These are phyloP conservation scores for Talaromyces pinophilus DNA, from an alignment of 2,329 filamentous ascomycete genomes.

Conservation along the genomic window DNA sequence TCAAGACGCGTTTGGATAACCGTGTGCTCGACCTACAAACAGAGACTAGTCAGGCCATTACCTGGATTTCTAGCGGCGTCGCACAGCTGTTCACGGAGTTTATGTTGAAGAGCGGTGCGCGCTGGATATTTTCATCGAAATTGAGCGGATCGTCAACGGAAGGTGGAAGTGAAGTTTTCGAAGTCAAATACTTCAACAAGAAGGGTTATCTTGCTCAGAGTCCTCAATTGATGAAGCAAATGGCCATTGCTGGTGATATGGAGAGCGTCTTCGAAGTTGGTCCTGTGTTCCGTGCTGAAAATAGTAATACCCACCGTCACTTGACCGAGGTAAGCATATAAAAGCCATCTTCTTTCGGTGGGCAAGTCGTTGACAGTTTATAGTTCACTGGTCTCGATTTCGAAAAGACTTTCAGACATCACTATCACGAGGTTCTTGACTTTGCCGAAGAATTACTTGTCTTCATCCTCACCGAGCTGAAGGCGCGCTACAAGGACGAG, in stretches of 20 bases:
- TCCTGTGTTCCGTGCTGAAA: conserved; percentile 67
- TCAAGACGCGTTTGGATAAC: conserved; percentile 87
- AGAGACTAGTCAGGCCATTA: conserved; percentile 86
- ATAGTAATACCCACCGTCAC: conserved; percentile 67
- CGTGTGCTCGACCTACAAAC: conserved; percentile 89
- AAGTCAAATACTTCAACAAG: conserved; percentile 83
- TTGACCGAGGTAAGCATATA: conserved; percentile 56
- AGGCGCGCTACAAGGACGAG: conserved; percentile 47
- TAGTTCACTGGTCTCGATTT: conserved; percentile 56
- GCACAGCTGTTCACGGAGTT: conserved; percentile 75
- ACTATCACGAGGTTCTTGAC: conserved; percentile 54
- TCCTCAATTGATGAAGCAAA: conserved; percentile 68
- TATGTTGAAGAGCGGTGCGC: conserved; percentile 72
- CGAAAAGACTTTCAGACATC: conserved; percentile 52
- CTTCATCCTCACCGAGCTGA: conserved; percentile 51
- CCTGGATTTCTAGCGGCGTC: conserved; percentile 67
- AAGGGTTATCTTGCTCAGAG: conserved; percentile 69
- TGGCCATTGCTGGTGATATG: conserved; percentile 66
- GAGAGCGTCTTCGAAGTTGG: conserved; percentile 66
- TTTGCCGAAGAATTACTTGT: conserved; percentile 54
- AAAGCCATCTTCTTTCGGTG: not conserved
- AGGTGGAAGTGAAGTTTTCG: conserved; percentile 89
- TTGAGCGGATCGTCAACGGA: conserved; percentile 88
- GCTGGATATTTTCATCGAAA: conserved; percentile 84
- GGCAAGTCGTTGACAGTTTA: conserved; percentile 26